phyloP scores from a whole-genome alignment of 441 rosid species.

The Isatis lusitanica region DNA sequence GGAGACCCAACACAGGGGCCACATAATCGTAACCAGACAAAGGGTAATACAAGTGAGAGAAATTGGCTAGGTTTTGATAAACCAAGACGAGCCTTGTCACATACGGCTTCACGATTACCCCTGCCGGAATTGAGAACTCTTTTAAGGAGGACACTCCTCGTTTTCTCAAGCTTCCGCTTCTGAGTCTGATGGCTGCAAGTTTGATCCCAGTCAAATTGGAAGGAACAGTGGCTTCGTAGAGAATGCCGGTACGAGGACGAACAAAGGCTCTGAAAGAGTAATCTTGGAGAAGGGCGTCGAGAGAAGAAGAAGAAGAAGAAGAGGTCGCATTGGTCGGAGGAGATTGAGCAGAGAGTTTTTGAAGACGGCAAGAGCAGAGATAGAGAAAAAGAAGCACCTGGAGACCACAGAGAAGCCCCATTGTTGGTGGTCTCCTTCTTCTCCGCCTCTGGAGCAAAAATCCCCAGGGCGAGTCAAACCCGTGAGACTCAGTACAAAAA shows the following conservation, averaged over 20 bases:
- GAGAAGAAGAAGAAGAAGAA: constrained; percentile 43
- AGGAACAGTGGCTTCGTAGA: constrained; percentile 62
- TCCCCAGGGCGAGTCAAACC: constrained; percentile 38
- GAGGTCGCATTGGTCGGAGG: constrained; percentile 33
- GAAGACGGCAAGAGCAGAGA: not conserved
- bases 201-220: constrained; percentile 69
- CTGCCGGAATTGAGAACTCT: constrained; percentile 65
- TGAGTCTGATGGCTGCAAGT: constrained; percentile 81
- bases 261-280: constrained; percentile 65
- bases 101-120: constrained; percentile 58
- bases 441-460: constrained; percentile 30
- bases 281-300: constrained; percentile 83
- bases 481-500: constrained; percentile 35
- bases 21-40: constrained; percentile 55
- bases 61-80: constrained; percentile 85
- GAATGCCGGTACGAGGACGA: constrained; percentile 74
- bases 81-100: constrained; percentile 85
- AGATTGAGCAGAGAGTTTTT: constrained; percentile 31
- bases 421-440: not conserved
- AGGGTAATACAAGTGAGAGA: constrained; percentile 65
- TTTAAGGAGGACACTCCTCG: constrained; percentile 49
- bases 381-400: constrained; percentile 29
- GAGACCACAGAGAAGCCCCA: constrained; percentile 31
- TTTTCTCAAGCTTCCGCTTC: constrained; percentile 79
- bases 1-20: constrained; percentile 86